Conservation (phyloP, 108 stramenopile genomes). For the Skeletonema costatum region DNA sequence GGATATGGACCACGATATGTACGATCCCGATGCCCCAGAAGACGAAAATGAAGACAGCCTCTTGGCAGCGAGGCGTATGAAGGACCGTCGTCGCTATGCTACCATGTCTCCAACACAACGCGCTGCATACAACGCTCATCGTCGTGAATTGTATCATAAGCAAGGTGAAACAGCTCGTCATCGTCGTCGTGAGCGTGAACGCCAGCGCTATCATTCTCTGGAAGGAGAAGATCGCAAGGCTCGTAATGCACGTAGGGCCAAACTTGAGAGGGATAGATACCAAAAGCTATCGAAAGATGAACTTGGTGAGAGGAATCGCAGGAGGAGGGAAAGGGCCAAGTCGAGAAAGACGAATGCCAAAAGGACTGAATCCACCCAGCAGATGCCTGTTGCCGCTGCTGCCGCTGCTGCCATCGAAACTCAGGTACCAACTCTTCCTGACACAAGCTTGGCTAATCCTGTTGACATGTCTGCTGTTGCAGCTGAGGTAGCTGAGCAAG, state of each 20-base stretch:
- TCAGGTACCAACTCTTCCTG: constrained; percentile 11
- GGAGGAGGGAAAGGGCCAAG: constrained; percentile 77
- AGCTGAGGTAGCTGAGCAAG: constrained; percentile 37
- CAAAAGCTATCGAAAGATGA: constrained; percentile 67
- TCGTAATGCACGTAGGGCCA: constrained; percentile 75
- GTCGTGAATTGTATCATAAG: constrained; percentile 86
- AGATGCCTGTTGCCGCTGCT: neutral
- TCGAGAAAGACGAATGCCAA: constrained; percentile 33
- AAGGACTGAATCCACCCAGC: neutral
- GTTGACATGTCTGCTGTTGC: constrained; percentile 20
- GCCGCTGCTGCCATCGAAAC: constrained; percentile 5
- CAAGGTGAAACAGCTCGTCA: constrained; percentile 71
- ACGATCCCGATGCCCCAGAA: neutral
- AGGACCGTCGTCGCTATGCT: constrained; percentile 84
- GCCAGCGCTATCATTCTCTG: constrained; percentile 72
- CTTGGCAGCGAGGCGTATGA: constrained; percentile 73
- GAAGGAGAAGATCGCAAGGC: constrained; percentile 59
- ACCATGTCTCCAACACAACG: constrained; percentile 79
- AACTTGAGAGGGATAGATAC: constrained; percentile 84
- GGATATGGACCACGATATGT: constrained; percentile 9
- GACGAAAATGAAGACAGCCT: constrained; percentile 64
- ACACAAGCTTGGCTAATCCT: neutral
- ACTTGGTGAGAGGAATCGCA: constrained; percentile 72
- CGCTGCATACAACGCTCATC: constrained; percentile 80
- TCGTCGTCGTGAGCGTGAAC: constrained; percentile 74